Evolutionary conservation across 2,329 filamentous ascomycete genomes (phyloP), one percentile per base, ranked within the genome.

Genomic region (Leptodontidium sp.): DNA sequence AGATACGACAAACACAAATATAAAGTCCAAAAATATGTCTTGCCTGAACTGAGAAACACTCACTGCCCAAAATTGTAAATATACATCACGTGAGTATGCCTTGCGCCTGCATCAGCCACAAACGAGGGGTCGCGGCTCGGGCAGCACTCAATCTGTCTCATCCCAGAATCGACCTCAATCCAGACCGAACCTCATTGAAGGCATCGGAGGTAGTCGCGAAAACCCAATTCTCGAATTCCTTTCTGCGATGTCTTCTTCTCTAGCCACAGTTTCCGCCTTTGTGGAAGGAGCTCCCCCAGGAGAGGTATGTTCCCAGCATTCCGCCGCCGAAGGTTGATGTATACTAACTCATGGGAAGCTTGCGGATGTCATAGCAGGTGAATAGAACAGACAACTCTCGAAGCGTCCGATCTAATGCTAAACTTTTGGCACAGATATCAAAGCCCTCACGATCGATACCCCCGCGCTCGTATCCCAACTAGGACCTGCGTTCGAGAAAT

Each of bases 211-310:
- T 53, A 55, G 43, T 40, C 17, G 61, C 45, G 38, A 47, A 40
- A 49, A 61, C 15, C 43, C 26, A 24, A 8, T 8, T 35, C 43
- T 21, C 26, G 7, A 40, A 17, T 40, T 61, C 52, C 15, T 40
- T 50, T 65, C 24, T 64, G 55, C 11, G 35, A 78, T 78, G 77
- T 71, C 75, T 62, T 77, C 83, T 64, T 79, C 83, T 67, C 75
- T 88, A 72, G 85, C 88, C 70, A 89, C 90, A 66, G 85, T 93
- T 73, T 92, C 94, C 74, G 91, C 94, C 63, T 99, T 98, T 81
- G 91, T 99, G 73, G 91, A 97, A 84, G 93, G 93, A 78, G 94
- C 96, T 77, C 96, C 96, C 59, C 96, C 96, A 26, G 96, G 96
- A 85, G 96, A 99, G 91, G 95, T 97, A 88, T 76, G 83, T 57